Conservation (phyloP, 805 yeast genomes). For the Sugiyamaella smithiae region DNA sequence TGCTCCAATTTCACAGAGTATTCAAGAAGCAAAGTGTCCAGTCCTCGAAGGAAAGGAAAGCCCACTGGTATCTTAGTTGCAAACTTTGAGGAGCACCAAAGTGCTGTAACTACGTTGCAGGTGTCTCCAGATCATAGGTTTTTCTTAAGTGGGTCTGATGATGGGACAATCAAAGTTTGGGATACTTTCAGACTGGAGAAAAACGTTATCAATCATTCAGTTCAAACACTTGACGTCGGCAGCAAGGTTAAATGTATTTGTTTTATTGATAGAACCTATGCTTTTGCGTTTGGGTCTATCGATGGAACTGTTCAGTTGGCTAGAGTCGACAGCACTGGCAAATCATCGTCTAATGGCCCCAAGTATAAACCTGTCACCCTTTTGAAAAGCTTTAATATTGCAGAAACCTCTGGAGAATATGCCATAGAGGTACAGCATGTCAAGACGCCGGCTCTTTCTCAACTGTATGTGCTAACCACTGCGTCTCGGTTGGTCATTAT, state of each 20-base stretch:
- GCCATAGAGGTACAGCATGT: constrained; percentile 46
- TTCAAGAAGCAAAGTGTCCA: neutral
- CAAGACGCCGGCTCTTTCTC: constrained; percentile 39
- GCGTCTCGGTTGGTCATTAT: constrained; percentile 48
- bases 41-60: constrained; percentile 27
- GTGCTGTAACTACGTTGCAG: constrained; percentile 54
- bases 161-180: constrained; percentile 76
- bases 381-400: constrained; percentile 43
- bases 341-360: constrained; percentile 17
- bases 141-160: constrained; percentile 74
- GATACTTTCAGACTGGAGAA: constrained; percentile 62
- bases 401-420: constrained; percentile 36
- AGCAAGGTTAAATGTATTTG: constrained; percentile 29
- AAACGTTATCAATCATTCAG: constrained; percentile 43
- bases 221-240: constrained; percentile 26
- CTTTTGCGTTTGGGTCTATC: constrained; percentile 31
- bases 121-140: constrained; percentile 61
- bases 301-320: constrained; percentile 32
- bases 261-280: constrained; percentile 30
- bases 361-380: constrained; percentile 27
- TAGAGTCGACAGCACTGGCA: constrained; percentile 23
- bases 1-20: neutral
- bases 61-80: constrained; percentile 59
- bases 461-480: constrained; percentile 53
- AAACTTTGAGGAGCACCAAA: constrained; percentile 59